These are phyloP conservation scores for Phenoliferia sp. DNA, from an alignment of 1,284 basidiomycete genomes.

Conservation along the genomic window DNA sequence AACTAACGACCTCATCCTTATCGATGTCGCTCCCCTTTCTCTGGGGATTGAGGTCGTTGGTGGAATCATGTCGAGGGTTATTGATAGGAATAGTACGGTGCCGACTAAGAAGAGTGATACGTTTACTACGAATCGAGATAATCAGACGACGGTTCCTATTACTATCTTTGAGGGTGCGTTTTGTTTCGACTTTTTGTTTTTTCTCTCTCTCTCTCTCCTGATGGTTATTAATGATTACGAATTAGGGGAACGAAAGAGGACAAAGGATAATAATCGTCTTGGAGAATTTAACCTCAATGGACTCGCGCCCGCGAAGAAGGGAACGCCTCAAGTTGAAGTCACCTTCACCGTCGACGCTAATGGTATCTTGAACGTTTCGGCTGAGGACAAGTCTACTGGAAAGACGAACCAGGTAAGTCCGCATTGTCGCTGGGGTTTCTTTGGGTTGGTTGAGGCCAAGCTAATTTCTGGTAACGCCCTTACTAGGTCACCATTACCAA, in stretches of 20 bases:
- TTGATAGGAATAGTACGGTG: constrained; percentile 84
- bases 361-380: constrained; percentile 53
- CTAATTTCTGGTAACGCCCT: constrained; percentile 63
- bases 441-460: constrained; percentile 95
- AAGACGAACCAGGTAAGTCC: constrained; percentile 71
- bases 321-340: constrained; percentile 91
- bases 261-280: constrained; percentile 96
- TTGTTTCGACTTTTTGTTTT: constrained; percentile 40
- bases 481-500: constrained; percentile 28
- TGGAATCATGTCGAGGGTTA: constrained; percentile 93
- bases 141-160: constrained; percentile 52
- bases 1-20: constrained; percentile 88
- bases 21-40: constrained; percentile 93
- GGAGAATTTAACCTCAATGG: constrained; percentile 92
- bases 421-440: constrained; percentile 92
- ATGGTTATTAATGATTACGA: constrained; percentile 97
- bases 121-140: constrained; percentile 94
- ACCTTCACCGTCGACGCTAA: constrained; percentile 80
- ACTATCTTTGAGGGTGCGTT: constrained; percentile 67
- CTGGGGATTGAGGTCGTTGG: constrained; percentile 98
- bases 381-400: constrained; percentile 87
- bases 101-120: constrained; percentile 97
- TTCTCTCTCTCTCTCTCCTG: no score
- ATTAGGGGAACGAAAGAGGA: constrained; percentile 99
- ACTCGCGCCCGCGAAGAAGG: constrained; percentile 90